Evolutionary conservation across 106 monocot genomes (phyloP).

Genomic region (Apostasia ramifera): DNA sequence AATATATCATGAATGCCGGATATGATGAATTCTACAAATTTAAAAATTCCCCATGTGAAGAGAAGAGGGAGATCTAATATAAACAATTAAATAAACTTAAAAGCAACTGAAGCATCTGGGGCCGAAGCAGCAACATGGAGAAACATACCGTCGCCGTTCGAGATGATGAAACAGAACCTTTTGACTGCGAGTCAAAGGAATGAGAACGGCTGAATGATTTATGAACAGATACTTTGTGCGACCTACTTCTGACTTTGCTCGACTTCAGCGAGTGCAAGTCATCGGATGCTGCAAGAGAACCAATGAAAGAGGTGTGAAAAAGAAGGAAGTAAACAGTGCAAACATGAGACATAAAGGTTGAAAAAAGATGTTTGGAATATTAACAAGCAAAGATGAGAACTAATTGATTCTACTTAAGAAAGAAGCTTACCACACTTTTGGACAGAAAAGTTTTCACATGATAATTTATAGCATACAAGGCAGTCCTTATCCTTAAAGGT

Average conservation of each 20-base stretch:
- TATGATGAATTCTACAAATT: neutral
- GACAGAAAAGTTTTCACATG: no score
- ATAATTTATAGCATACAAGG: no score
- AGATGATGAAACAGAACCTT: constrained; percentile 40
- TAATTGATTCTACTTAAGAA: constrained; percentile 2
- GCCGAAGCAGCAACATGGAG: no score
- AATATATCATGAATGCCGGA: neutral
- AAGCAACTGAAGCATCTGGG: no score
- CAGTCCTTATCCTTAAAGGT: no score
- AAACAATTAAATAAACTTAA: neutral
- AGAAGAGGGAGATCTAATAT: neutral
- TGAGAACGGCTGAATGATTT: constrained; percentile 34
- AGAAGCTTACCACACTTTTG: constrained; percentile 7
- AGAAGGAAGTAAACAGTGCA: neutral
- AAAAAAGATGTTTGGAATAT: constrained; percentile 11
- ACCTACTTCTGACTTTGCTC: constrained; percentile 33
- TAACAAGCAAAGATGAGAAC: constrained; percentile 3
- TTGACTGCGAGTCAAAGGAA: constrained; percentile 51
- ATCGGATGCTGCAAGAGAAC: constrained; percentile 42
- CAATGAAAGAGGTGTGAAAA: neutral
- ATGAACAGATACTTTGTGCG: constrained; percentile 29
- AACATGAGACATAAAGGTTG: neutral
- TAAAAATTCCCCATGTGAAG: no score
- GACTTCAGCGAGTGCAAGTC: constrained; percentile 41
- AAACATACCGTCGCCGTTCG: constrained; percentile 35